phyloP scores from a whole-genome alignment of 1,284 basidiomycete species.

The Caloboletus inedulis region DNA sequence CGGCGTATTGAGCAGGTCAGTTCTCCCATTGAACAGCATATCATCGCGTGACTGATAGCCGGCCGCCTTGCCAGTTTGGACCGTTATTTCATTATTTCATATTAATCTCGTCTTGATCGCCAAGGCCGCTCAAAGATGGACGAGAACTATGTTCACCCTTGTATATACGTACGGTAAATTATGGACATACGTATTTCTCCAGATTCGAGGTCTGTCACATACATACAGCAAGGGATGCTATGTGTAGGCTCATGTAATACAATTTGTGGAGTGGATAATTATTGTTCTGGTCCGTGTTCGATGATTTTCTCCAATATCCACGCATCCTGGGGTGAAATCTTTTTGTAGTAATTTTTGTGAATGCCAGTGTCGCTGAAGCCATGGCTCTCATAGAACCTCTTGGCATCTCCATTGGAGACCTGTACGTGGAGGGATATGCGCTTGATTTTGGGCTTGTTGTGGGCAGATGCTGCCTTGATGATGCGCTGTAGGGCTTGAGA shows the following conservation, averaged over 20 bases:
- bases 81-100: slow-evolving; percentile 23
- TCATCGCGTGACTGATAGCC: slow-evolving; percentile 19
- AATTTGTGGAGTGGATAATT: slow-evolving; percentile 21
- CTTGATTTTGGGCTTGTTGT: slow-evolving; percentile 57
- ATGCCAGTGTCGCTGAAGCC: slow-evolving; percentile 66
- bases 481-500: slow-evolving; percentile 65
- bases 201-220: slow-evolving; percentile 15
- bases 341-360: slow-evolving; percentile 77
- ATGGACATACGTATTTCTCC: slow-evolving; percentile 27
- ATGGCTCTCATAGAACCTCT: slow-evolving; percentile 73
- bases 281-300: slow-evolving; percentile 23
- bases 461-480: slow-evolving; percentile 55
- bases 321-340: slow-evolving; percentile 71
- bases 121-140: slow-evolving; percentile 9
- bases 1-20: slow-evolving; percentile 17
- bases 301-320: slow-evolving; percentile 68
- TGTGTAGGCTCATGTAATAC: slow-evolving; percentile 24
- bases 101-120: slow-evolving; percentile 27
- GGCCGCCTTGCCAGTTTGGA: slow-evolving; percentile 10
- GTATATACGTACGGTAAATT: slow-evolving; percentile 32
- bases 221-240: slow-evolving; percentile 6
- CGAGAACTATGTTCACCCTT: slow-evolving; percentile 22
- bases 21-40: slow-evolving; percentile 5
- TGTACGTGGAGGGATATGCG: slow-evolving; percentile 79
- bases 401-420: slow-evolving; percentile 66